Evolutionary conservation across 1,284 basidiomycete species (phyloP), one percentile per base, ranked within the genome.

Genomic region (Apiotrichum veenhuisii): DNA sequence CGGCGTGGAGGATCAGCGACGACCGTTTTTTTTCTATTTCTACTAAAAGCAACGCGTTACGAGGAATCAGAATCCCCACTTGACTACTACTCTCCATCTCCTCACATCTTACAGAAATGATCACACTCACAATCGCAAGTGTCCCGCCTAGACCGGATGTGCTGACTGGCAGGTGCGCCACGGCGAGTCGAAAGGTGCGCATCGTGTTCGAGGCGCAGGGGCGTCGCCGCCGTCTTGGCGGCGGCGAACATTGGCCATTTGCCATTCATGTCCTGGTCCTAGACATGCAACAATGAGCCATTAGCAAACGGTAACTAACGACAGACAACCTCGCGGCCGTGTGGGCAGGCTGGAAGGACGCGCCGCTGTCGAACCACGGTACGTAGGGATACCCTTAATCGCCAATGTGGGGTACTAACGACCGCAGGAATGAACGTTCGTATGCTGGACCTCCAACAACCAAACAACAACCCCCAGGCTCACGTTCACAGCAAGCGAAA

Each of bases 401-500:
- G n/a, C n/a, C n/a, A n/a, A n/a, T n/a, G n/a, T n/a, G n/a, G n/a
- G n/a, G n/a, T n/a, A n/a, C n/a, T n/a, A n/a, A n/a, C n/a, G n/a
- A n/a, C n/a, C 26, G 20, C 66, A 88, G 86, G 87, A 36, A 85
- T 86, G 80, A 84, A 83, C 66, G 86, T 85, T 73, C 74, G 66
- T 54, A 17, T 20, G 20, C 20, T 23, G 41, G 8, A 22, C 41
- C 18, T 25, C 22, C 22, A 18, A 17, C 5, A 30, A 30, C 12
- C 30, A 7, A 12, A 30, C 30, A 30, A 30, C 7, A 30, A 12
- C n/a, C n/a, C n/a, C n/a, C n/a, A n/a, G n/a, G n/a, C n/a, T n/a
- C n/a, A n/a, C n/a, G n/a, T n/a, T n/a, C n/a, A n/a, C 54, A 91
- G 87, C 91, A 94, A 87, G 90, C 91, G 3, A 84, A 82, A 65